Evolutionary conservation across 345 rosid species (phyloP).

Genomic region (Theobroma cacao): DNA sequence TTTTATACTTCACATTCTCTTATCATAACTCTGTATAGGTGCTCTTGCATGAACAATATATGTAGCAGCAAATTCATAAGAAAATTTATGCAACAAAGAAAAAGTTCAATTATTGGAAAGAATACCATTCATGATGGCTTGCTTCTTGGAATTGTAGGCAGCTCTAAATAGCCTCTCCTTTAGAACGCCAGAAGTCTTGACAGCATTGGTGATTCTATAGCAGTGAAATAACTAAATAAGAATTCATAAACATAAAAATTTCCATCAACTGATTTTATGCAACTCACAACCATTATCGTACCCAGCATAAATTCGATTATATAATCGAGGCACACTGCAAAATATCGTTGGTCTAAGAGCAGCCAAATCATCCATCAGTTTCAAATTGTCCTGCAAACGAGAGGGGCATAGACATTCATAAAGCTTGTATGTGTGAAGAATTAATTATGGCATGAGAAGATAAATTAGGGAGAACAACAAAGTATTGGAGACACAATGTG

Average conservation of each 20-base stretch:
- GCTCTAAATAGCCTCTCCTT: constrained; percentile 68
- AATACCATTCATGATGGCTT: constrained; percentile 69
- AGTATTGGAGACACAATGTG: too few relatives aligned
- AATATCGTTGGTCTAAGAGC: constrained; percentile 79
- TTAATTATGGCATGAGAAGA: too few relatives aligned
- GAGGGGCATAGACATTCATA: constrained; percentile 1
- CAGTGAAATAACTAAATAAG: constrained; percentile 18
- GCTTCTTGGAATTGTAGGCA: constrained; percentile 85
- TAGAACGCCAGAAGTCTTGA: constrained; percentile 65
- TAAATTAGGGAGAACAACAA: too few relatives aligned
- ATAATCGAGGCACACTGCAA: constrained; percentile 92
- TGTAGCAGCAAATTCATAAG: neutral
- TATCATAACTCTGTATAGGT: neutral
- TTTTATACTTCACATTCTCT: neutral
- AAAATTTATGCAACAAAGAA: neutral
- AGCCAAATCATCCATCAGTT: constrained; percentile 82
- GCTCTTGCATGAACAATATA: neutral
- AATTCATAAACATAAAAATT: constrained; percentile 4
- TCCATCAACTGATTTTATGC: constrained; percentile 4
- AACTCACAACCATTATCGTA: constrained; percentile 26
- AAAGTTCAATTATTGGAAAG: constrained; percentile 4
- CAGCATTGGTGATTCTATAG: constrained; percentile 69
- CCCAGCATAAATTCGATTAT: constrained; percentile 85
- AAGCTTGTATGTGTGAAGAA: neutral
- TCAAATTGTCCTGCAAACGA: constrained; percentile 70